These are phyloP conservation scores for Trypanosoma conorhini DNA, from an alignment of 208 protist species.

Conservation along the genomic window DNA sequence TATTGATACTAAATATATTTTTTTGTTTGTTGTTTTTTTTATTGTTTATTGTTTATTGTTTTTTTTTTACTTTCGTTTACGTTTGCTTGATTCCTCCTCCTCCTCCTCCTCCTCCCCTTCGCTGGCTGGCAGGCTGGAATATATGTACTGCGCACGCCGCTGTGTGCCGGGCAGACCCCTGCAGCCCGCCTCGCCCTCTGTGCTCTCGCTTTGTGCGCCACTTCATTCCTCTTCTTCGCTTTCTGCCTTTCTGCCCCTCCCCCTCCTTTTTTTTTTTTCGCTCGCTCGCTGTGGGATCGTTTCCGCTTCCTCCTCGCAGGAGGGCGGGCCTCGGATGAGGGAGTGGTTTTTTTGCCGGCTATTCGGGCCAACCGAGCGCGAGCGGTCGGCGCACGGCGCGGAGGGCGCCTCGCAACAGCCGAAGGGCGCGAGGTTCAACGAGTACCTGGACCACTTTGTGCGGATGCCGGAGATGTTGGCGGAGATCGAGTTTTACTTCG, in stretches of 20 bases:
- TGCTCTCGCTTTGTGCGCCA: no score
- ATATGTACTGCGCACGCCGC: no score
- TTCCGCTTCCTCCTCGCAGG: no score
- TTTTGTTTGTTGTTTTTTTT: background rate
- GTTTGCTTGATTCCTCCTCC: no score
- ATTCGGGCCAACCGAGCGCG: slow-evolving; percentile 14
- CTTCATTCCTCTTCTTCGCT: no score
- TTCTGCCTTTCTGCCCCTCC: no score
- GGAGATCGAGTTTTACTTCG: slow-evolving; percentile 46
- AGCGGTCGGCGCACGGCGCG: background rate
- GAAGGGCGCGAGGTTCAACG: slow-evolving; percentile 10
- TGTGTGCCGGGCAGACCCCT: no score
- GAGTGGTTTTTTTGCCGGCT: slow-evolving; percentile 5
- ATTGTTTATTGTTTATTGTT: slow-evolving; percentile 3
- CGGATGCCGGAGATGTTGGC: slow-evolving; percentile 33
- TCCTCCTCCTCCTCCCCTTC: no score
- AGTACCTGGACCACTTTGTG: slow-evolving; percentile 31
- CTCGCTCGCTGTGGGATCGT: no score
- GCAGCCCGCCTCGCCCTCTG: no score
- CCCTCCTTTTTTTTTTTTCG: no score
- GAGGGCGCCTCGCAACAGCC: background rate
- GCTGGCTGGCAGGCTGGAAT: no score
- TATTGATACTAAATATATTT: background rate
- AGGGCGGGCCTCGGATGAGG: slow-evolving; percentile 2
- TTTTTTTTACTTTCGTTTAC: slow-evolving; percentile 2